phyloP scores from a whole-genome alignment of 2,329 filamentous ascomycete genomes.

The Microcera coccophila region DNA sequence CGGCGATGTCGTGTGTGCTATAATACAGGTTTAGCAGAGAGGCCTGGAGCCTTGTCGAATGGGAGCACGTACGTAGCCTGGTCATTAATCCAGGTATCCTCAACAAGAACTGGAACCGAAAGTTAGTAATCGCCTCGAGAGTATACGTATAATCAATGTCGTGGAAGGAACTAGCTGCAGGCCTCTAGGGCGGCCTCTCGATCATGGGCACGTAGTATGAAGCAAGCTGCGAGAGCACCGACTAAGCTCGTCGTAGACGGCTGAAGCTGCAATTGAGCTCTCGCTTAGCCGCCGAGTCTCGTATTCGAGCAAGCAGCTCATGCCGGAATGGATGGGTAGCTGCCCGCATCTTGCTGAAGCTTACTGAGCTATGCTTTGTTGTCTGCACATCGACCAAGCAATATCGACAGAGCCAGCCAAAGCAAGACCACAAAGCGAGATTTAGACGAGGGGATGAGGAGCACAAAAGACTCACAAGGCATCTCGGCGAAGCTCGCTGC shows the following conservation, averaged over 20 bases:
- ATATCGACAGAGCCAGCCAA: not conserved
- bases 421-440: constrained; percentile 5
- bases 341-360: constrained; percentile 7
- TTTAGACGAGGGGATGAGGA: constrained; percentile 11
- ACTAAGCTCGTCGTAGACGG: constrained; percentile 8
- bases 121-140: constrained; percentile 18
- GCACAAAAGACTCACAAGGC: constrained; percentile 34
- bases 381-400: constrained; percentile 8
- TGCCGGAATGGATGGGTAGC: constrained; percentile 2
- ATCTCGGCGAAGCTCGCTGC: constrained; percentile 31
- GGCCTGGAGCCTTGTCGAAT: not conserved
- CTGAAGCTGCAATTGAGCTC: constrained; percentile 22
- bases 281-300: constrained; percentile 6
- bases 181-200: constrained; percentile 6
- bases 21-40: not conserved
- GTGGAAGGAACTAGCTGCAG: constrained; percentile 5
- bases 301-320: constrained; percentile 3
- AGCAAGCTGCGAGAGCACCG: constrained; percentile 1
- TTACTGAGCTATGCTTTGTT: constrained; percentile 3
- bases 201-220: constrained; percentile 4
- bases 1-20: constrained; percentile 60
- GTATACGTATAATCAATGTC: constrained; percentile 1
- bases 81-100: constrained; percentile 39
- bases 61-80: constrained; percentile 34
- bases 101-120: constrained; percentile 32